Evolutionary conservation across 306 rosid species (phyloP).

Genomic region (Quillaja saponaria): DNA sequence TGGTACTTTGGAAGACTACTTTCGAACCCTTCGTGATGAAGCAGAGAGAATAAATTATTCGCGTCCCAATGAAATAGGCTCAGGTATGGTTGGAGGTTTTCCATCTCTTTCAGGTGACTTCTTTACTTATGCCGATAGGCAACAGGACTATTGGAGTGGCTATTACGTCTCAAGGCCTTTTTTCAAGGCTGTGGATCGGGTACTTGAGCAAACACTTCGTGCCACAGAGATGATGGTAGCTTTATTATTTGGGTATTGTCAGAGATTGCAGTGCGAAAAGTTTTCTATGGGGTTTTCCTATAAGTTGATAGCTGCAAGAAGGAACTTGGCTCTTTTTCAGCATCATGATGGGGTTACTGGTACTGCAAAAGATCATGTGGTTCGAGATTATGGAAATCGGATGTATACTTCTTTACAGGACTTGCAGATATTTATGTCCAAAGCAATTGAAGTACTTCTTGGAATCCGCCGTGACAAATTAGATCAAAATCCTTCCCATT

Average conservation of each 20-base stretch:
- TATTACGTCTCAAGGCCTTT: constrained; percentile 98
- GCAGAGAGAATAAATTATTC: constrained; percentile 80
- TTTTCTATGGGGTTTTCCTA: constrained; percentile 70
- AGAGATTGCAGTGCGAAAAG: constrained; percentile 82
- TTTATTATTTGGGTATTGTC: constrained; percentile 75
- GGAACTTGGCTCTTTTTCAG: constrained; percentile 97
- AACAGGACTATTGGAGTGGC: constrained; percentile 98
- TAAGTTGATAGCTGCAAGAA: constrained; percentile 95
- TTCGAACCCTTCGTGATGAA: constrained; percentile 72
- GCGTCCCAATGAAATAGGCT: constrained; percentile 76
- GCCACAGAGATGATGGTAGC: constrained; percentile 88
- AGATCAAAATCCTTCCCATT: constrained; percentile 74
- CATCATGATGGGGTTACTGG: constrained; percentile 99
- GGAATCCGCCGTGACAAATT: constrained; percentile 77
- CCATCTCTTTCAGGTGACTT: constrained; percentile 97
- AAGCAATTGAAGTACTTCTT: constrained; percentile 80
- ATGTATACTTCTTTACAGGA: constrained; percentile 93
- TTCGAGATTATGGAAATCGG: constrained; percentile 82
- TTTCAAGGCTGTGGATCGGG: constrained; percentile 97
- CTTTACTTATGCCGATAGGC: constrained; percentile 93
- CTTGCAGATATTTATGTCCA: constrained; percentile 89
- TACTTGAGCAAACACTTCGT: constrained; percentile 88
- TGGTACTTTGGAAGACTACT: constrained; percentile 97
- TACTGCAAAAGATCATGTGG: constrained; percentile 96
- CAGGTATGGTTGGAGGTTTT: constrained; percentile 77